Evolutionary conservation across 1,284 basidiomycete genomes (phyloP).

Genomic region (Sanghuangporus sanghuang): DNA sequence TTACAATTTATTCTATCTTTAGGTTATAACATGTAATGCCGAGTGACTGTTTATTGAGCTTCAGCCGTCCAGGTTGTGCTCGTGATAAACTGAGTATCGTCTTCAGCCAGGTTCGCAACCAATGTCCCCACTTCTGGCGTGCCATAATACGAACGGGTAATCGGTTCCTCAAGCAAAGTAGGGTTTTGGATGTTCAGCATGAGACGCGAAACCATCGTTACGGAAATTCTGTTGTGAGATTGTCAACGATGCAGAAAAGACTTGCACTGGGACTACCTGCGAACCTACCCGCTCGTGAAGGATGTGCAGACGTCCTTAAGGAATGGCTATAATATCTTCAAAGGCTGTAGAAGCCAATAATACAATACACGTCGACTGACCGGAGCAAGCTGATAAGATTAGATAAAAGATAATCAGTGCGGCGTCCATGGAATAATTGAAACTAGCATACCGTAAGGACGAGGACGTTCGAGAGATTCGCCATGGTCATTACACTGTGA

Average conservation of each 20-base stretch:
- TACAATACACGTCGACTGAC: not conserved
- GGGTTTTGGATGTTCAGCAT: constrained; percentile 15
- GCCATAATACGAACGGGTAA: not conserved
- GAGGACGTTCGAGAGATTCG: constrained; percentile 9
- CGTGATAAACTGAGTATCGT: not conserved
- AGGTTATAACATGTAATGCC: no score
- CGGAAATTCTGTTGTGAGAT: constrained; percentile 2
- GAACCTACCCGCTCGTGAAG: constrained; percentile 6
- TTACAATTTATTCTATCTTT: not conserved
- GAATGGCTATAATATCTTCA: not conserved
- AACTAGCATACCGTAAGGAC: not conserved
- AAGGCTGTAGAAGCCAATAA: no score
- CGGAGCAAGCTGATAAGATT: not conserved
- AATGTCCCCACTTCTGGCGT: not conserved
- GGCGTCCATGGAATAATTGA: not conserved
- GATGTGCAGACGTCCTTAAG: constrained; percentile 3
- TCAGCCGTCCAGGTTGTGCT: not conserved
- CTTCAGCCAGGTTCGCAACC: not conserved
- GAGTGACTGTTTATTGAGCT: not conserved
- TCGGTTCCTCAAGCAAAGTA: not conserved
- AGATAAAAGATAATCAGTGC: not conserved
- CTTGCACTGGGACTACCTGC: not conserved
- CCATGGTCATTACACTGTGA: constrained; percentile 3
- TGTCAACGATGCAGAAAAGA: not conserved
- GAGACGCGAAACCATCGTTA: constrained; percentile 6